phyloP scores from a whole-genome alignment of 768 basidiomycete genomes.

The Tubosaeta sp. region DNA sequence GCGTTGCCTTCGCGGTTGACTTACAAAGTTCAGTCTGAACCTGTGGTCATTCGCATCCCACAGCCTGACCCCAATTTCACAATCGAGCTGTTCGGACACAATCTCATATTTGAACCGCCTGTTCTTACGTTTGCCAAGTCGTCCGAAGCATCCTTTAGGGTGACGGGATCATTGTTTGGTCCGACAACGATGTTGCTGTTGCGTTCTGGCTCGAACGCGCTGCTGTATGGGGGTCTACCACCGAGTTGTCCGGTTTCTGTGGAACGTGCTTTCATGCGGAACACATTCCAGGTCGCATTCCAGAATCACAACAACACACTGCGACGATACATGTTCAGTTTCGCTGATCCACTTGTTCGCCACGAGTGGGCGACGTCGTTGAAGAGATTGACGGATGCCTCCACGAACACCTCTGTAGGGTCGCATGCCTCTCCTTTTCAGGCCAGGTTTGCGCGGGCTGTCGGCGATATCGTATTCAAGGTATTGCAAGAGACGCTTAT shows the following conservation, averaged over 20 bases:
- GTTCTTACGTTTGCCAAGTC: slow-evolving; percentile 75
- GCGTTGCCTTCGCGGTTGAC: slow-evolving; percentile 75
- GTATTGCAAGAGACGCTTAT: slow-evolving; percentile 85
- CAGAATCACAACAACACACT: slow-evolving; percentile 58
- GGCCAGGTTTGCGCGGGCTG: slow-evolving; percentile 55
- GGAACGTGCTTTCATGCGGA: slow-evolving; percentile 93
- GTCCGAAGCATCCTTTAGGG: slow-evolving; percentile 81
- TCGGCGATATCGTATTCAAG: slow-evolving; percentile 72
- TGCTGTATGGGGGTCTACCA: slow-evolving; percentile 77
- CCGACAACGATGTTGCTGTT: slow-evolving; percentile 78
- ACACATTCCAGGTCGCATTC: slow-evolving; percentile 94
- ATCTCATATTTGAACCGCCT: slow-evolving; percentile 84
- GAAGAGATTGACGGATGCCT: slow-evolving; percentile 60
- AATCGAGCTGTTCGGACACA: slow-evolving; percentile 84
- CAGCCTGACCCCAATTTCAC: slow-evolving; percentile 77
- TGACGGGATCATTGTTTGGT: slow-evolving; percentile 84
- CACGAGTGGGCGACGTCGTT: slow-evolving; percentile 71
- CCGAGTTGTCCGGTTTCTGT: slow-evolving; percentile 72
- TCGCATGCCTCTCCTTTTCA: slow-evolving; percentile 34
- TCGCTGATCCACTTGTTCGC: slow-evolving; percentile 72
- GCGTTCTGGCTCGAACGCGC: slow-evolving; percentile 78
- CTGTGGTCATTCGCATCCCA: slow-evolving; percentile 81
- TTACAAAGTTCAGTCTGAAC: slow-evolving; percentile 84
- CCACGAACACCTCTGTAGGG: slow-evolving; percentile 26
- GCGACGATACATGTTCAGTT: slow-evolving; percentile 93